These are phyloP conservation scores for Talaromyces islandicus DNA, from an alignment of 2,329 filamentous ascomycete genomes.

Conservation along the genomic window DNA sequence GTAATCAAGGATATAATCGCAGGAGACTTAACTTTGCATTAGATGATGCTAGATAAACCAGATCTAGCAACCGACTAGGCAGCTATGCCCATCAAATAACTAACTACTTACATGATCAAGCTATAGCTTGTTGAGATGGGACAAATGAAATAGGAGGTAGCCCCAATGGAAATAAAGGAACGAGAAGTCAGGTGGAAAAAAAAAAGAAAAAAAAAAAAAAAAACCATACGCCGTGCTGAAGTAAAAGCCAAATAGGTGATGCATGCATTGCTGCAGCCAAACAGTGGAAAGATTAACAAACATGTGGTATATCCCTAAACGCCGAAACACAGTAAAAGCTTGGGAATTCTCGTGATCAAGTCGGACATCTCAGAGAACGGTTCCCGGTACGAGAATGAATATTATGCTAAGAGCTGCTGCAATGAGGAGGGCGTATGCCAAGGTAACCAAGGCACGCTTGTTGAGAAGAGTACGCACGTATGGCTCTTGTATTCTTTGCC, in stretches of 20 bases:
- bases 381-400: conserved; percentile 93
- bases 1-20: background rate
- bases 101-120: background rate
- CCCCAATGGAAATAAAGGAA: background rate
- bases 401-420: conserved; percentile 79
- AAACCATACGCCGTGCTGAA: background rate
- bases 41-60: conserved; percentile 11
- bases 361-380: conserved; percentile 10
- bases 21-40: conserved; percentile 6
- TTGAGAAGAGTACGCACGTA: conserved; percentile 82
- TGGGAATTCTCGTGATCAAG: background rate
- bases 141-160: background rate
- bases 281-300: background rate
- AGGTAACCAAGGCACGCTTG: conserved; percentile 75
- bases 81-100: background rate
- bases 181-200: background rate
- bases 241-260: background rate
- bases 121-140: background rate
- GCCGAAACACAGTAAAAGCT: conserved; percentile 2
- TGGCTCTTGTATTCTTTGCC: conserved; percentile 79
- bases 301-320: conserved; percentile 10
- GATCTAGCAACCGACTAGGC: conserved; percentile 10
- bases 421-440: conserved; percentile 67
- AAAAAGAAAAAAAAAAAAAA: background rate
- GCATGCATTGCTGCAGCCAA: background rate